Evolutionary conservation across 1,284 basidiomycete genomes (phyloP).

Genomic region (Gymnopus androsaceus): DNA sequence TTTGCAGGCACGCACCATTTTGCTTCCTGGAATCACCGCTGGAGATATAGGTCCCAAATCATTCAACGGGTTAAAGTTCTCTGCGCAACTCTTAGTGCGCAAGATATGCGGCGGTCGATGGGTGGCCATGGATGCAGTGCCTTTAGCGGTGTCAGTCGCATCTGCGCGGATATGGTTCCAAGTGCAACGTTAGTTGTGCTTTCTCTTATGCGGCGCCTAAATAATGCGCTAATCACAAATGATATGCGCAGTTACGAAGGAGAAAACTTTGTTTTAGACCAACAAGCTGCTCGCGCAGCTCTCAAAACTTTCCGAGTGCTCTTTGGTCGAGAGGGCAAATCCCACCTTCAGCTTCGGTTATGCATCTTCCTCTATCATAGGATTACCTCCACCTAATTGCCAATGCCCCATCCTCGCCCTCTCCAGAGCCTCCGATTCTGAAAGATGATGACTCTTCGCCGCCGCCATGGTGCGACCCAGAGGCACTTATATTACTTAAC

Average conservation of each 20-base stretch:
- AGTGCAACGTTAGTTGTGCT: conserved; percentile 54
- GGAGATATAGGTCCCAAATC: conserved; percentile 83
- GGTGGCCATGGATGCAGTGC: conserved; percentile 80
- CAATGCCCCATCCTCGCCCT: no score
- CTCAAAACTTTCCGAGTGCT: conserved; percentile 56
- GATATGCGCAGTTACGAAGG: conserved; percentile 64
- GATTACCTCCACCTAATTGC: conserved; percentile 54
- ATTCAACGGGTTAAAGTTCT: conserved; percentile 65
- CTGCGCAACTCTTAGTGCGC: conserved; percentile 52
- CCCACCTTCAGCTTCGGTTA: not conserved
- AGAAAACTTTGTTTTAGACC: conserved; percentile 75
- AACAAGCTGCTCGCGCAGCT: conserved; percentile 72
- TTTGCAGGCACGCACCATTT: conserved; percentile 55
- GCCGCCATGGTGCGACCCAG: conserved; percentile 40
- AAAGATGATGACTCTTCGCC: conserved; percentile 14
- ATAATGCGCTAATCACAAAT: not conserved
- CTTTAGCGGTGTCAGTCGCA: conserved; percentile 65
- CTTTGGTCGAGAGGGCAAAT: conserved; percentile 20
- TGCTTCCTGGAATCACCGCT: conserved; percentile 65
- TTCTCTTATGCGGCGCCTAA: conserved; percentile 4
- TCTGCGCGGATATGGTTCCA: conserved; percentile 69
- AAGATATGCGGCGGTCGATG: conserved; percentile 69
- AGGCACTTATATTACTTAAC: conserved; percentile 47
- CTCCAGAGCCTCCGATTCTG: conserved; percentile 20
- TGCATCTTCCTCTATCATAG: conserved; percentile 40